These are phyloP conservation scores for Russula dissimulans DNA, from an alignment of 768 basidiomycete species.

Conservation along the genomic window DNA sequence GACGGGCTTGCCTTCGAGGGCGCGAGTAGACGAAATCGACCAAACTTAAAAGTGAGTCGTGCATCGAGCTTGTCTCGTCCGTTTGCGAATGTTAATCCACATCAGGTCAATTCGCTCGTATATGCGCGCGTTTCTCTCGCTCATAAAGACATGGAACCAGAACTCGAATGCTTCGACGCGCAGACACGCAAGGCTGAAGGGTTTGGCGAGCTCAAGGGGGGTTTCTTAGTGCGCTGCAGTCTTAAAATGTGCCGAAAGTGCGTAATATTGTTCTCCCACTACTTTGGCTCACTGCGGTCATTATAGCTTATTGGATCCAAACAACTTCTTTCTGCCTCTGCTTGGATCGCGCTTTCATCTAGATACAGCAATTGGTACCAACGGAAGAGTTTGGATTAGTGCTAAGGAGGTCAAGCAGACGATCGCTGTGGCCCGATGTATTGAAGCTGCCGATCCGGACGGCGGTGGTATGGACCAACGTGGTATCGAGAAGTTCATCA, in stretches of 20 bases:
- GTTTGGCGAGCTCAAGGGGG: slow-evolving; percentile 88
- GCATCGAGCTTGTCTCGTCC: not conserved
- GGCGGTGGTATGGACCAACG: slow-evolving; percentile 51
- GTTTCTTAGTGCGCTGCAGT: slow-evolving; percentile 74
- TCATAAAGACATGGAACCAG: slow-evolving; percentile 97
- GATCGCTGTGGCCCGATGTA: slow-evolving; percentile 67
- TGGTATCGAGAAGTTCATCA: slow-evolving; percentile 44
- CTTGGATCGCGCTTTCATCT: slow-evolving; percentile 78
- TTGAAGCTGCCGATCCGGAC: slow-evolving; percentile 75
- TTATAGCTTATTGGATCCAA: slow-evolving; percentile 65
- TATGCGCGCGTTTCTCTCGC: slow-evolving; percentile 91
- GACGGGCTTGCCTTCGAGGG: slow-evolving; percentile 94
- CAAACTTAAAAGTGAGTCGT: slow-evolving; percentile 71
- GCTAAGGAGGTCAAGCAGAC: slow-evolving; percentile 64
- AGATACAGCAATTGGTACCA: slow-evolving; percentile 83
- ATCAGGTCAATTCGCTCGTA: slow-evolving; percentile 78
- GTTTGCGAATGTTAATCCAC: not conserved
- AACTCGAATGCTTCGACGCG: slow-evolving; percentile 92
- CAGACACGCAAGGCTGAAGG: slow-evolving; percentile 88
- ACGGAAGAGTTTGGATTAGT: slow-evolving; percentile 87
- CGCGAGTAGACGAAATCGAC: slow-evolving; percentile 89
- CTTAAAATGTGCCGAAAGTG: slow-evolving; percentile 81
- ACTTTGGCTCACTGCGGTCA: not conserved
- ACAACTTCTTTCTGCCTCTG: slow-evolving; percentile 72
- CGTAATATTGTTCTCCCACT: slow-evolving; percentile 25